Evolutionary conservation across 495 filamentous ascomycete genomes (phyloP).

Genomic region (Aspergillus olivimuriae): DNA sequence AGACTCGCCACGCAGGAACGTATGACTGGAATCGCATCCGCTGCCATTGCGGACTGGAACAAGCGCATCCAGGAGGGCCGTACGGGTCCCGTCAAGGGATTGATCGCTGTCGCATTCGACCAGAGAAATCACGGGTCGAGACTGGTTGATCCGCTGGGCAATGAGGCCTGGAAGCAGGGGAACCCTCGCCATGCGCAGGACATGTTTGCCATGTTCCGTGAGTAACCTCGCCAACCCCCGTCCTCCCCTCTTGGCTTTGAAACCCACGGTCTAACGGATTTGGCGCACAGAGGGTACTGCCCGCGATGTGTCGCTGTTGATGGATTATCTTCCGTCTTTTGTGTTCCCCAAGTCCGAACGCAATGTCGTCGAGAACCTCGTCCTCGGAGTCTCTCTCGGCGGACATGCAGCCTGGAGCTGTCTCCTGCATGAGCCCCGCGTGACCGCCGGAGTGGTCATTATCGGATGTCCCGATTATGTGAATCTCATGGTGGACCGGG

Average conservation of each 20-base stretch:
- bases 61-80: slow-evolving; percentile 17
- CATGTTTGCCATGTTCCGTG: slow-evolving; percentile 66
- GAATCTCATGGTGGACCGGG: slow-evolving; percentile 71
- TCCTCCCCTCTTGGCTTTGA: background rate
- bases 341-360: slow-evolving; percentile 51
- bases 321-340: slow-evolving; percentile 70
- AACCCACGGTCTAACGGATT: slow-evolving; percentile 1
- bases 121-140: slow-evolving; percentile 84
- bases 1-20: slow-evolving; percentile 59
- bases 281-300: slow-evolving; percentile 59
- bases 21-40: slow-evolving; percentile 58
- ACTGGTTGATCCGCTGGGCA: slow-evolving; percentile 49
- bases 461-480: slow-evolving; percentile 89
- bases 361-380: slow-evolving; percentile 62
- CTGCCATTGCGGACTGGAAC: slow-evolving; percentile 56
- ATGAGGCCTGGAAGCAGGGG: slow-evolving; percentile 71
- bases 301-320: slow-evolving; percentile 60
- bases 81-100: slow-evolving; percentile 33
- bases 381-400: slow-evolving; percentile 77
- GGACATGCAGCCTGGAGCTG: slow-evolving; percentile 85
- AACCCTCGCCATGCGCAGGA: slow-evolving; percentile 82
- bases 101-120: slow-evolving; percentile 81
- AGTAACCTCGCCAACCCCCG: slow-evolving; percentile 15
- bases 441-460: slow-evolving; percentile 68
- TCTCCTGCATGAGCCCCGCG: slow-evolving; percentile 68